Evolutionary conservation across 2,329 filamentous ascomycete genomes (phyloP).

Genomic region (Ophiostoma novo-ulmi): DNA sequence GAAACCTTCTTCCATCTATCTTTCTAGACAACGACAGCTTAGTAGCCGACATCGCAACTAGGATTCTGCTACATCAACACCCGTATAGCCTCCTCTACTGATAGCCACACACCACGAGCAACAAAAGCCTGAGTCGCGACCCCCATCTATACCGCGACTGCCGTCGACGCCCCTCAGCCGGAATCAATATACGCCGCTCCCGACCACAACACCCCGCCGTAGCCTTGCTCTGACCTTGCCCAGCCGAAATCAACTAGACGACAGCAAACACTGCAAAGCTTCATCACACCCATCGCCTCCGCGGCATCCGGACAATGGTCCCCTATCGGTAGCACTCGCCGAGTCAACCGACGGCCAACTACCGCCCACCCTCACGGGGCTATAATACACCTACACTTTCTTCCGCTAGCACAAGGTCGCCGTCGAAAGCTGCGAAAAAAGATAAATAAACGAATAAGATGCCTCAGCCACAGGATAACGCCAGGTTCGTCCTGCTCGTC

Average conservation of each 20-base stretch:
- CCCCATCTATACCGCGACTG: neutral
- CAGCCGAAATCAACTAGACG: neutral
- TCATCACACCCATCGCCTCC: neutral
- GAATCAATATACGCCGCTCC: neutral
- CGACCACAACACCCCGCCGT: neutral
- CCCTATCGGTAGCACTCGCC: slow-evolving; percentile 18
- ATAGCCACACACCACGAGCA: neutral
- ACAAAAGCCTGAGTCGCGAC: neutral
- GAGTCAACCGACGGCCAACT: slow-evolving; percentile 13
- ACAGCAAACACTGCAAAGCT: neutral
- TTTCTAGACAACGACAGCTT: neutral
- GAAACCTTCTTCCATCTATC: neutral
- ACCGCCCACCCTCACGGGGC: neutral
- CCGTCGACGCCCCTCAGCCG: neutral
- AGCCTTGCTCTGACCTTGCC: neutral
- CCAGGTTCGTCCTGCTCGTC: slow-evolving; percentile 36
- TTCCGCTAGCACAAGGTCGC: neutral
- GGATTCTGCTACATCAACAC: neutral
- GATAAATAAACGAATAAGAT: slow-evolving; percentile 32
- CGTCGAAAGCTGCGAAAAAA: neutral
- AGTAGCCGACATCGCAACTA: neutral
- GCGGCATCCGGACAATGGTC: slow-evolving; percentile 6
- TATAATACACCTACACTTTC: neutral
- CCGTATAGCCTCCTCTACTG: neutral
- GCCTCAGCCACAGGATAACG: slow-evolving; percentile 46